These are phyloP conservation scores for Blastobotrys raffinosifermentans DNA, from an alignment of 1,139 yeast species.

Conservation along the genomic window DNA sequence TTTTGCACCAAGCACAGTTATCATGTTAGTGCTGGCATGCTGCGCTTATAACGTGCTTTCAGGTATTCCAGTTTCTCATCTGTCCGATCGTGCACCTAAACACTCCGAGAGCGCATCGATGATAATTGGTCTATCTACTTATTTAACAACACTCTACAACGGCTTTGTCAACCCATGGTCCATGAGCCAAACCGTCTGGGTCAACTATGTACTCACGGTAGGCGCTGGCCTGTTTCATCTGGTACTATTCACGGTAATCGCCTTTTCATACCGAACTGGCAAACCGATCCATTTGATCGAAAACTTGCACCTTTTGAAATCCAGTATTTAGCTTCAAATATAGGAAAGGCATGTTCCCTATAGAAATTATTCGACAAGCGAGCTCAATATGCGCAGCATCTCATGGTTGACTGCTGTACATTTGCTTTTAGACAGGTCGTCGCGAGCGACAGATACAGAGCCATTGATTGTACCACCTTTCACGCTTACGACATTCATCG, in stretches of 20 bases:
- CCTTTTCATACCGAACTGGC: slow-evolving; percentile 1
- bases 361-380: not conserved
- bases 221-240: slow-evolving; percentile 2
- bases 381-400: slow-evolving; percentile 2
- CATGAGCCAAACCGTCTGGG: slow-evolving; percentile 3
- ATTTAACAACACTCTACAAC: slow-evolving; percentile 6
- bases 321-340: too few species aligned
- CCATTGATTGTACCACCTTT: slow-evolving; percentile 7
- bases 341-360: too few species aligned
- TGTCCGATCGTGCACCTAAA: slow-evolving; percentile 3
- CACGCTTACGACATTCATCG: slow-evolving; percentile 9
- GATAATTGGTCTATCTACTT: slow-evolving; percentile 5
- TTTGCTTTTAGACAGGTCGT: slow-evolving; percentile 1
- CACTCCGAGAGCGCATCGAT: not conserved
- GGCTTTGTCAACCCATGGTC: slow-evolving; percentile 11
- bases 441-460: slow-evolving; percentile 10
- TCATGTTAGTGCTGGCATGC: not conserved
- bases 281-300: not conserved
- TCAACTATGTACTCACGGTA: not conserved
- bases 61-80: slow-evolving; percentile 4
- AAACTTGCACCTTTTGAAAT: too few species aligned
- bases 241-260: not conserved
- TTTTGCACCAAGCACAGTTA: not conserved
- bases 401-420: slow-evolving; percentile 2
- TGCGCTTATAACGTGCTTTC: not conserved